Percentiles rank a stretch among this genome's conserved stretches.
phyloP scores from a whole-genome alignment of 306 rosid genomes.

The Gillenia trifoliata region DNA sequence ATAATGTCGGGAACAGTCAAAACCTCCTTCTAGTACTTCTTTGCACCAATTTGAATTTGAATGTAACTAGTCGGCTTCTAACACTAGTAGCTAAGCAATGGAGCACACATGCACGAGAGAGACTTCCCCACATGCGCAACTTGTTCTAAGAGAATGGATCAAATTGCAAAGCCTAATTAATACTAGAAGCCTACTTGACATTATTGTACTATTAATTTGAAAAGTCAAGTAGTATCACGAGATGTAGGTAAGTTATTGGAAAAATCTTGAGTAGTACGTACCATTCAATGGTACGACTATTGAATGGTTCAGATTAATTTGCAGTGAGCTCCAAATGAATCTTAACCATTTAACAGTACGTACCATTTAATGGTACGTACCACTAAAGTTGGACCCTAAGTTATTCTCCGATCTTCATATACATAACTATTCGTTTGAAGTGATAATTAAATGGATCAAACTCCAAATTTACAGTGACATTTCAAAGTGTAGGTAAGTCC shows the following conservation, averaged over 20 bases:
- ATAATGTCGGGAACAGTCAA: too few species aligned
- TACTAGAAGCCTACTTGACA: not conserved
- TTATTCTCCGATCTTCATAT: not conserved
- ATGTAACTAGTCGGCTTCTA: too few species aligned
- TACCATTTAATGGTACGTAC: too few species aligned
- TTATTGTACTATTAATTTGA: not conserved
- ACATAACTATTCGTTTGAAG: not conserved
- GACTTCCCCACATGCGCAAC: not conserved
- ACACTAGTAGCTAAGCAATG: not conserved
- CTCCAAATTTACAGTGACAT: not conserved
- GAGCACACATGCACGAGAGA: not conserved
- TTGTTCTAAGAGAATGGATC: not conserved
- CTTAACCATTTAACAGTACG: too few species aligned
- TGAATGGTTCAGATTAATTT: too few species aligned
- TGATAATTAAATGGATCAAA: not conserved
- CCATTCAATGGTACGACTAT: too few species aligned
- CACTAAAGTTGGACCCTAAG: too few species aligned
- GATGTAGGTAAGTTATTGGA: too few species aligned
- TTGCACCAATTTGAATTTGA: too few species aligned
- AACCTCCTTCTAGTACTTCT: too few species aligned
- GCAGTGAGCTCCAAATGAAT: too few species aligned
- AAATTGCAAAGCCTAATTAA: not conserved
- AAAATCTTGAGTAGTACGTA: too few species aligned
- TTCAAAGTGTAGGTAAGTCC: not conserved
- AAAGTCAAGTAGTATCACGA: not conserved